Evolutionary conservation across 2,329 filamentous ascomycete genomes (phyloP), one percentile per base, ranked within the genome.

Genomic region (Diaporthe citri): DNA sequence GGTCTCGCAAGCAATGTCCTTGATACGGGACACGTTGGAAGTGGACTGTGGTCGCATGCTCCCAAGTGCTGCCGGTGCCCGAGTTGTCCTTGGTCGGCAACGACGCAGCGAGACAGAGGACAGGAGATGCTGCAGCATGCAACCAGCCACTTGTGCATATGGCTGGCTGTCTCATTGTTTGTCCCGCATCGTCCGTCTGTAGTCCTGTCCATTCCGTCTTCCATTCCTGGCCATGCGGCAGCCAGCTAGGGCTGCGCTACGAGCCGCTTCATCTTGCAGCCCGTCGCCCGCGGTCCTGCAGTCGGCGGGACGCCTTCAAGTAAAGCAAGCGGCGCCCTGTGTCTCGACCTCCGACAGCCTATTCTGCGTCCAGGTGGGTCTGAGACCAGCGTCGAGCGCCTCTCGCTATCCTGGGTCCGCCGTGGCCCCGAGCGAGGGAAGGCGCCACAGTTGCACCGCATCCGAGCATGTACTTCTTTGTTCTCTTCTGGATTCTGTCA

Each of bases 321-420:
- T 39, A 17, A 36, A 39, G 20, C 34, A 41, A 25, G 25, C 25
- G 9, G 48, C 46, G 34, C 34, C 20, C n/a, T 64, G 36, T 72
- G 70, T 72, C 70, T 72, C 46, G 67, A n/a, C 36, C 52, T 43
- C 36, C 52, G 41, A 71, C 67, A 48, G 52, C 36, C 28, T 46
- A 43, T 52, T 31, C 51, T 25, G 51, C 41, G 39, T 28, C 39
- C 41, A 43, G 59, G 67, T 6, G 20, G 56, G 43, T 28, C 70
- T 52, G 70, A 51, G 55, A 60, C 56, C 48, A 52, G 56, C 34
- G 28, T 41, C 56, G n/a, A 62, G 41, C 36, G 43, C 34, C 57
- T 51, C 56, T 71, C 69, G 69, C 55, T 51, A 59, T 31, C 15
- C 52, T 48, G 55, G 52, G 25, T 46, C 25, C 41, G 51, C 43